Evolutionary conservation across 305 asterid species (phyloP).

Genomic region (Ajuga reptans): DNA sequence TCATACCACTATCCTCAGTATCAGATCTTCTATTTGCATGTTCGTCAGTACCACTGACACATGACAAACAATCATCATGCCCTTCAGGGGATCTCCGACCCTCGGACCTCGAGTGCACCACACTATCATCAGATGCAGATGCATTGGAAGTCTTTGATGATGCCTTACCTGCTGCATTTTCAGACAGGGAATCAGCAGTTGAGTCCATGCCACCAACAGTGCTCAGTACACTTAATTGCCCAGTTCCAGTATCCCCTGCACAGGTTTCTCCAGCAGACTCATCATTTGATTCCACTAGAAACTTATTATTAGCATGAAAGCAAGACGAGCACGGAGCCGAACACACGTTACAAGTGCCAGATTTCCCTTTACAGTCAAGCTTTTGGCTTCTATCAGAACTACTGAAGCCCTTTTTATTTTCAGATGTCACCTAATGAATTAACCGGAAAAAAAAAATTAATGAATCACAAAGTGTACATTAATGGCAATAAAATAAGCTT

Average conservation of each 20-base stretch:
- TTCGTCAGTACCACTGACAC: conserved; percentile 39
- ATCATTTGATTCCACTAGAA: conserved; percentile 48
- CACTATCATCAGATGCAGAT: conserved; percentile 42
- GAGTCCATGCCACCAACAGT: conserved; percentile 41
- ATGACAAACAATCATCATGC: conserved; percentile 54
- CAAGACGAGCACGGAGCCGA: conserved; percentile 65
- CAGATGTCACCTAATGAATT: conserved; percentile 41
- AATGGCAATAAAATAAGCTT: conserved; percentile 3
- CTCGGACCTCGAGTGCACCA: conserved; percentile 39
- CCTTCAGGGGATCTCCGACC: conserved; percentile 40
- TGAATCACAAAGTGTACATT: conserved; percentile 17
- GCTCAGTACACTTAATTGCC: conserved; percentile 40
- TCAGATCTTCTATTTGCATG: conserved; percentile 29
- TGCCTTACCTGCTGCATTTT: conserved; percentile 42
- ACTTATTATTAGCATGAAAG: conserved; percentile 48
- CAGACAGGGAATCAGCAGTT: conserved; percentile 47
- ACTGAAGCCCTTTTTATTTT: conserved; percentile 28
- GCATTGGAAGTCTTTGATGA: conserved; percentile 45
- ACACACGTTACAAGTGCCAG: conserved; percentile 63
- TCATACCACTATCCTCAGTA: conserved; percentile 29
- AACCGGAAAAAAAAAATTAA: conserved; percentile 10
- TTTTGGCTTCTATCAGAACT: conserved; percentile 32
- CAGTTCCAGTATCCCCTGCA: conserved; percentile 41
- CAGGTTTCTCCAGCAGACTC: conserved; percentile 57
- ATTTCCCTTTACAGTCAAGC: conserved; percentile 28